Conservation (phyloP, 1,284 basidiomycete species). For the Ceratobasidium sp. region DNA sequence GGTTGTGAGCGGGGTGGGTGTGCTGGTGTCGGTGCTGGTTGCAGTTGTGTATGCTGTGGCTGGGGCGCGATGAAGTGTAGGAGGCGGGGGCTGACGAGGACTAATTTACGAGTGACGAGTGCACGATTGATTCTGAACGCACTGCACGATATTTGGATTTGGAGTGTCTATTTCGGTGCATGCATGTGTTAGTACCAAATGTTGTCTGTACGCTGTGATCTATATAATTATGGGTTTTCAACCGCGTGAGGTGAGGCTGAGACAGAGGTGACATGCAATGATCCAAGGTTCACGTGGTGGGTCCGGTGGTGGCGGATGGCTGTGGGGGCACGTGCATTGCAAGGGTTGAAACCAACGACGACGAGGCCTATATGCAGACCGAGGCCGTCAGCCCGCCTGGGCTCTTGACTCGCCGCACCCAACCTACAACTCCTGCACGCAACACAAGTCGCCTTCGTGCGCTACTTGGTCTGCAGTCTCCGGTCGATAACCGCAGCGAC, state of each 20-base stretch:
- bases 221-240: constrained; percentile 6
- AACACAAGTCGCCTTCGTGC: constrained; percentile 7
- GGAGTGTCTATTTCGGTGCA: background rate
- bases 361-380: constrained; percentile 31
- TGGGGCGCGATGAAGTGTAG: constrained; percentile 12
- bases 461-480: constrained; percentile 10
- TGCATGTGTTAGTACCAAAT: background rate
- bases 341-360: constrained; percentile 7
- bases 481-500: constrained; percentile 5
- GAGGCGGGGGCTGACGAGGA: background rate
- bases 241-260: constrained; percentile 1
- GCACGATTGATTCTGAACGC: too few species aligned
- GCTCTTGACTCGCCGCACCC: constrained; percentile 18
- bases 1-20: constrained; percentile 26
- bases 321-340: constrained; percentile 26
- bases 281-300: too few species aligned
- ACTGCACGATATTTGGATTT: background rate
- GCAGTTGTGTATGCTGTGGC: constrained; percentile 32
- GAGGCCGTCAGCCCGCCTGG: constrained; percentile 31
- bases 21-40: constrained; percentile 6
- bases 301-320: background rate
- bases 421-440: constrained; percentile 1
- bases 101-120: background rate
- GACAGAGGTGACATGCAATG: too few species aligned
- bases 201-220: background rate